Evolutionary conservation across 1,139 yeast species (phyloP).

Genomic region (Debaryomycetaceae sp.): DNA sequence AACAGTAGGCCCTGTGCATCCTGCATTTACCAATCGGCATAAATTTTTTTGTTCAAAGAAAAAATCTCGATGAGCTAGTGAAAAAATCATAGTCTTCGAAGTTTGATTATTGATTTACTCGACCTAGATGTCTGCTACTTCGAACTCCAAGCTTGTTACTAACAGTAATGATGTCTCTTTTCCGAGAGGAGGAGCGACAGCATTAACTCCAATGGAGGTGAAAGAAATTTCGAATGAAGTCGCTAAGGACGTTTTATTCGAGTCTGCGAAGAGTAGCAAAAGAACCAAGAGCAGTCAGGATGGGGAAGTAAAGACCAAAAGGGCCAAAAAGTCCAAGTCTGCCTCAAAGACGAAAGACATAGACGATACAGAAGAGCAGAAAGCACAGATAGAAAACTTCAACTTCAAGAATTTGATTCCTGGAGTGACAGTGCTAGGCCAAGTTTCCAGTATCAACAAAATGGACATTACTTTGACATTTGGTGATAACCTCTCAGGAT

Average conservation of each 20-base stretch:
- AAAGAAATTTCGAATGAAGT: constrained; percentile 94
- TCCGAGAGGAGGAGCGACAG: constrained; percentile 94
- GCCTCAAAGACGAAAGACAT: constrained; percentile 19
- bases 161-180: constrained; percentile 66
- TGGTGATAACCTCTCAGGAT: constrained; percentile 83
- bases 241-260: constrained; percentile 78
- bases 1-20: too few relatives aligned
- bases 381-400: constrained; percentile 55
- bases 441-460: constrained; percentile 56
- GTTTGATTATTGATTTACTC: constrained; percentile 1
- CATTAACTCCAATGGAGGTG: constrained; percentile 82
- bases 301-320: constrained; percentile 23
- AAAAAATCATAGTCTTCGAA: background rate
- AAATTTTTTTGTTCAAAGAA: background rate
- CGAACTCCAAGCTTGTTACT: constrained; percentile 13
- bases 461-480: constrained; percentile 66
- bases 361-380: constrained; percentile 21
- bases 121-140: constrained; percentile 13
- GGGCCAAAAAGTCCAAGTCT: constrained; percentile 35
- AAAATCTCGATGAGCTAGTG: constrained; percentile 2
- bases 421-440: constrained; percentile 77
- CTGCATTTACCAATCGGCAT: too few relatives aligned
- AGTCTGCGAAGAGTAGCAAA: constrained; percentile 34
- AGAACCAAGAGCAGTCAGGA: constrained; percentile 24
- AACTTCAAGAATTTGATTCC: constrained; percentile 58